Evolutionary conservation across 1,139 yeast species (phyloP).

Genomic region (Hansenula lynferdii): DNA sequence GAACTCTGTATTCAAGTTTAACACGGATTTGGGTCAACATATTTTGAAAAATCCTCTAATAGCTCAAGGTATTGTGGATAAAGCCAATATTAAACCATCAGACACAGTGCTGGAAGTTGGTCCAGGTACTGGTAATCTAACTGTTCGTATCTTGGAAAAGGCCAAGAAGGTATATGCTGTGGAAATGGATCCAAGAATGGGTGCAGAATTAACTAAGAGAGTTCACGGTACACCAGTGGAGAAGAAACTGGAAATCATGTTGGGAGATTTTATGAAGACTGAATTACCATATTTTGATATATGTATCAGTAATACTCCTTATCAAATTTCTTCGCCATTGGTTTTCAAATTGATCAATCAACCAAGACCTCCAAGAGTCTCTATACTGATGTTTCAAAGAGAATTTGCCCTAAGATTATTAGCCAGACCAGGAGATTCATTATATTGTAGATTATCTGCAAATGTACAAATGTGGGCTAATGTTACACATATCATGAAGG

Average conservation of each 20-base stretch:
- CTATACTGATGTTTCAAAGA: slow-evolving; percentile 95
- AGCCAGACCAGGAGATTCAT: slow-evolving; percentile 92
- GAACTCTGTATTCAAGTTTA: slow-evolving; percentile 89
- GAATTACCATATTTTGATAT: slow-evolving; percentile 94
- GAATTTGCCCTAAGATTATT: slow-evolving; percentile 91
- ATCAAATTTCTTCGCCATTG: slow-evolving; percentile 94
- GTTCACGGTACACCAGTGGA: slow-evolving; percentile 95
- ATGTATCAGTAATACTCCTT: slow-evolving; percentile 96
- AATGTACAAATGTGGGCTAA: slow-evolving; percentile 99
- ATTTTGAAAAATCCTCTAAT: slow-evolving; percentile 92
- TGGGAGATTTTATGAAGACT: slow-evolving; percentile 95
- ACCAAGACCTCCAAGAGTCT: slow-evolving; percentile 92
- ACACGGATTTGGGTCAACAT: slow-evolving; percentile 96
- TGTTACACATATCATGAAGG: slow-evolving; percentile 97
- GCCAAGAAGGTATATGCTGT: slow-evolving; percentile 91
- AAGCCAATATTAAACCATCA: slow-evolving; percentile 88
- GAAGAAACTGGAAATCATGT: slow-evolving; percentile 81
- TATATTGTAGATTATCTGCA: slow-evolving; percentile 90
- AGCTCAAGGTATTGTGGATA: slow-evolving; percentile 97
- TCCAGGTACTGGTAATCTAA: slow-evolving; percentile 98
- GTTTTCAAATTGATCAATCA: slow-evolving; percentile 88
- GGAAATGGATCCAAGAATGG: slow-evolving; percentile 99
- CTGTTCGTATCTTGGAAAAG: slow-evolving; percentile 87
- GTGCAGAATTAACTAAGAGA: slow-evolving; percentile 95
- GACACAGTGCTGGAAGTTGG: slow-evolving; percentile 96